Conservation (phyloP, 129 eudicot species). For the Mikania micrantha region DNA sequence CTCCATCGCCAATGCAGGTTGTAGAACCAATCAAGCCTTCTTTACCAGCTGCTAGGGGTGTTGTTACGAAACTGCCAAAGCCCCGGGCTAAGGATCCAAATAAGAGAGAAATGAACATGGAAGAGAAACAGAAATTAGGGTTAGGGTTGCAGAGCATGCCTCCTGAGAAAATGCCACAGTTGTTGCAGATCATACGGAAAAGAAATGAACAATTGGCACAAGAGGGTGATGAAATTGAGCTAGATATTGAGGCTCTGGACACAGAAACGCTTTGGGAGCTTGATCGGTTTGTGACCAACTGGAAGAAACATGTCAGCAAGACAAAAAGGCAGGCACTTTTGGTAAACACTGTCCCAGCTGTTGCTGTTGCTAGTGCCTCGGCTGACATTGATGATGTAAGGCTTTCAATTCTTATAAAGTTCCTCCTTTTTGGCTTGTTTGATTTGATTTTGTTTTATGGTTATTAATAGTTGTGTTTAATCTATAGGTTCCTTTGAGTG, state of each 20-base stretch:
- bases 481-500: slow-evolving; percentile 38
- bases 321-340: slow-evolving; percentile 72
- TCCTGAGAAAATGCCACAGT: slow-evolving; percentile 84
- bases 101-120: slow-evolving; percentile 83
- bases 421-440: neutral
- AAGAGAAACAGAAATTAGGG: slow-evolving; percentile 91
- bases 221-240: slow-evolving; percentile 95
- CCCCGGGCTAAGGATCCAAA: slow-evolving; percentile 79
- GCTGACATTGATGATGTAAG: slow-evolving; percentile 63
- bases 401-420: neutral
- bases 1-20: slow-evolving; percentile 54
- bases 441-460: neutral
- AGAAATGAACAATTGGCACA: slow-evolving; percentile 73
- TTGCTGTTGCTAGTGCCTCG: neutral
- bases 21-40: slow-evolving; percentile 35
- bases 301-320: slow-evolving; percentile 87
- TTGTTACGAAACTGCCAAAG: slow-evolving; percentile 54
- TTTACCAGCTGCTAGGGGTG: slow-evolving; percentile 8
- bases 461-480: neutral
- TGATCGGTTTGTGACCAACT: slow-evolving; percentile 82
- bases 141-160: slow-evolving; percentile 77
- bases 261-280: slow-evolving; percentile 95
- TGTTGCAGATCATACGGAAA: slow-evolving; percentile 76
- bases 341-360: slow-evolving; percentile 26
- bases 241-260: slow-evolving; percentile 82